These are phyloP conservation scores for Suhomyces atakaporum DNA, from an alignment of 1,139 yeast species.

Conservation along the genomic window DNA sequence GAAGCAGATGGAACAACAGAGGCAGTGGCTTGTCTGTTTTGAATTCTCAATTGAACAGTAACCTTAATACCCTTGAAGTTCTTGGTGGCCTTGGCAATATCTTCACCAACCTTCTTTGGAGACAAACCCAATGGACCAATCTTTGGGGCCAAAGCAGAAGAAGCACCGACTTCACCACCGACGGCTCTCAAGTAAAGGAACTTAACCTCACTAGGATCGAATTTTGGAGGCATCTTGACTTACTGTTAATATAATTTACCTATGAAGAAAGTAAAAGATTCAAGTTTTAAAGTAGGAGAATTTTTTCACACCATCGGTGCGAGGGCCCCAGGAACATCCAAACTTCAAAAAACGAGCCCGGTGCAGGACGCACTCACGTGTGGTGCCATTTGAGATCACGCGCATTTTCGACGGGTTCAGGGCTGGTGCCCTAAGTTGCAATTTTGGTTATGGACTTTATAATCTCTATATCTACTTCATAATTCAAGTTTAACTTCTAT, in stretches of 20 bases:
- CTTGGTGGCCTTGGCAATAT: conserved; percentile 99
- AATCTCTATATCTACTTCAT: too few species aligned
- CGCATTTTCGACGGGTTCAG: neutral
- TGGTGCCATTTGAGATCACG: neutral
- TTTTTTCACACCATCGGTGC: conserved; percentile 10
- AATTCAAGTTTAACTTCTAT: too few species aligned
- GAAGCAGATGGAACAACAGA: conserved; percentile 99
- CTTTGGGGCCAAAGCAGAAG: conserved; percentile 99
- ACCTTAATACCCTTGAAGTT: conserved; percentile 99
- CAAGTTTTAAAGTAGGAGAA: conserved; percentile 6
- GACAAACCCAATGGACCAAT: conserved; percentile 99
- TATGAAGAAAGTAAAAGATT: conserved; percentile 9
- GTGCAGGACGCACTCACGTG: conserved; percentile 7
- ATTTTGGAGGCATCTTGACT: conserved; percentile 84
- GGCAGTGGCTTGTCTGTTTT: conserved; percentile 99
- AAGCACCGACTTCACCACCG: conserved; percentile 99
- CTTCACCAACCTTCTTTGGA: conserved; percentile 99
- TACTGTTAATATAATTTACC: conserved; percentile 13
- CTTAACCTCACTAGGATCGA: conserved; percentile 98
- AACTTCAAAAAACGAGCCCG: neutral
- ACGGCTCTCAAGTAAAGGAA: conserved; percentile 99
- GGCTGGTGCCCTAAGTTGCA: conserved; percentile 11
- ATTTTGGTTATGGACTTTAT: neutral
- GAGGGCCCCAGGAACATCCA: conserved; percentile 2
- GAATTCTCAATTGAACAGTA: conserved; percentile 97